Evolutionary conservation across 176 grass and related monocot species (phyloP).

Genomic region (Dendrocalamus sinicus): DNA sequence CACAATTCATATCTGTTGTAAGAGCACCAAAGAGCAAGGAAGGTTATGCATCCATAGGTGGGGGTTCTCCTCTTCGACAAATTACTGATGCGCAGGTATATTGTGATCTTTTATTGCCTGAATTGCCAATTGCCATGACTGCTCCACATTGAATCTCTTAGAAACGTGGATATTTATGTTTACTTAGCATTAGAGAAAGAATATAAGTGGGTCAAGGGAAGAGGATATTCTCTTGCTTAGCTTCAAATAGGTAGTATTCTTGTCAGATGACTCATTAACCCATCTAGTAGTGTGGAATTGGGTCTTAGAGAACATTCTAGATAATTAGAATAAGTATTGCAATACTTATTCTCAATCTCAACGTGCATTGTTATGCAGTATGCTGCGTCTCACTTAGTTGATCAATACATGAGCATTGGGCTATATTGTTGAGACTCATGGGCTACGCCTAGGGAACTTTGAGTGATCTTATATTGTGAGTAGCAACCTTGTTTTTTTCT

Average conservation of each 20-base stretch:
- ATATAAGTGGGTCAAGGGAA: neutral
- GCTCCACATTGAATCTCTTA: slow-evolving; percentile 17
- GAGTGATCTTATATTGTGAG: neutral
- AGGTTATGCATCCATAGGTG: slow-evolving; percentile 98
- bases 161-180: neutral
- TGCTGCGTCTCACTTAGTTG: slow-evolving; percentile 21
- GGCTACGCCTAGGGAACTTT: slow-evolving; percentile 20
- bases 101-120: neutral
- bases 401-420: neutral
- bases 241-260: neutral
- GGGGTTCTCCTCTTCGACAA: slow-evolving; percentile 95
- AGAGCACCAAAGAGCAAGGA: slow-evolving; percentile 99
- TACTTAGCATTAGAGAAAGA: neutral
- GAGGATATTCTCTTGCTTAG: neutral
- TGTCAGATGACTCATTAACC: neutral
- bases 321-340: neutral
- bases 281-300: neutral
- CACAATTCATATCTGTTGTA: slow-evolving; percentile 90
- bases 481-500: neutral
- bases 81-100: slow-evolving; percentile 94
- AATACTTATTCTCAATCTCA: slow-evolving; percentile 37
- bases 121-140: slow-evolving; percentile 12
- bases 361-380: neutral
- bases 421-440: neutral
- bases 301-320: slow-evolving; percentile 7